A percentile compares a stretch with the other conserved stretches of the same genome.
Evolutionary conservation across 176 grass and related monocot genomes (phyloP).

Genomic region (Hordeum marinum): DNA sequence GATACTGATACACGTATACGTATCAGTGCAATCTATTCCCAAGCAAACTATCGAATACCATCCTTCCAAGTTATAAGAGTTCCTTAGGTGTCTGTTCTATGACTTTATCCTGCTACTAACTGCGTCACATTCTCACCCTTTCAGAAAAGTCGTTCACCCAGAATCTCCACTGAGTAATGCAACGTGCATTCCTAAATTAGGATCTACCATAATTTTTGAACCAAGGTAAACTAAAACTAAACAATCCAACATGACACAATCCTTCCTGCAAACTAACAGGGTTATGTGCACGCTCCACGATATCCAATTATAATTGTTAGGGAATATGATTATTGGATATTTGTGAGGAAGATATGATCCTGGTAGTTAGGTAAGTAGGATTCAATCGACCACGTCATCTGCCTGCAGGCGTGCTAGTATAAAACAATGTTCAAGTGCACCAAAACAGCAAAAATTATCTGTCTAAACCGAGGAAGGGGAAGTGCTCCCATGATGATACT

Average conservation of each 20-base stretch:
- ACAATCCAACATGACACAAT: neutral
- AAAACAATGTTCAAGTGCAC: neutral
- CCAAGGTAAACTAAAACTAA: neutral
- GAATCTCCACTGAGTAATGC: neutral
- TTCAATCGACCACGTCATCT: neutral
- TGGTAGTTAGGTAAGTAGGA: neutral
- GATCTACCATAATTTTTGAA: neutral
- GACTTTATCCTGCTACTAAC: neutral
- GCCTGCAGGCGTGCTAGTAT: neutral
- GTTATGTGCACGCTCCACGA: neutral
- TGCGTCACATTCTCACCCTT: neutral
- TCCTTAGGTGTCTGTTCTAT: neutral
- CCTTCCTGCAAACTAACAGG: neutral
- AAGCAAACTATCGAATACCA: neutral
- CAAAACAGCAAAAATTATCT: neutral
- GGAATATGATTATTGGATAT: neutral
- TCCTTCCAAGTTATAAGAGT: neutral
- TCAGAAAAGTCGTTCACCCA: neutral
- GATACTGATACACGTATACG: too few species aligned
- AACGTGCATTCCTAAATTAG: neutral
- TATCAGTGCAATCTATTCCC: too few species aligned
- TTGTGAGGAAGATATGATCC: neutral
- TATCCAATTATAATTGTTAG: neutral
- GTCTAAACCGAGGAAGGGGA: neutral
- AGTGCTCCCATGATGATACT: neutral